Percentiles rank a stretch among this genome's conserved stretches.
Evolutionary conservation across 352 stramenopile genomes (phyloP).

Genomic region (Phytopythium chamaehyphon): DNA sequence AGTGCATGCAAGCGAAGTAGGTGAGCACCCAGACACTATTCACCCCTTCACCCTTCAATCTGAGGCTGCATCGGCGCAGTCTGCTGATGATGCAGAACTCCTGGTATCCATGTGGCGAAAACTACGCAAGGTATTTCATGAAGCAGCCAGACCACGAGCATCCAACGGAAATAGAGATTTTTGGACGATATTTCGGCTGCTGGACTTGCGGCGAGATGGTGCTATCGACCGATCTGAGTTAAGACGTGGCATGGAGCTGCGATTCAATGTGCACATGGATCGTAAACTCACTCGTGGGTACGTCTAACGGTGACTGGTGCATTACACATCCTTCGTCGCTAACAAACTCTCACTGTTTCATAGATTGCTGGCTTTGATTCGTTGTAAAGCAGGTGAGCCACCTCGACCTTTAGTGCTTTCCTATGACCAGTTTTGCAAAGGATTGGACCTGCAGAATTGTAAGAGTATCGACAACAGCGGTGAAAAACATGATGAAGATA

Average conservation of each 20-base stretch:
- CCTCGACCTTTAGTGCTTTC: slow-evolving; percentile 40
- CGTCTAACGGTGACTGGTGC: slow-evolving; percentile 4
- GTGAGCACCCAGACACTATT: no score
- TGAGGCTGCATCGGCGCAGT: no score
- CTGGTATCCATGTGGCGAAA: slow-evolving; percentile 49
- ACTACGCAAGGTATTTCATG: slow-evolving; percentile 31
- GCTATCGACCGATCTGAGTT: slow-evolving; percentile 64
- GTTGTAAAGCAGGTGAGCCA: slow-evolving; percentile 33
- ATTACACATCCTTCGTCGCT: no score
- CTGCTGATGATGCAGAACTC: slow-evolving; percentile 21
- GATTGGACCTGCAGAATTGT: slow-evolving; percentile 37
- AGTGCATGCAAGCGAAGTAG: no score
- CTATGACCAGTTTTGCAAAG: slow-evolving; percentile 42
- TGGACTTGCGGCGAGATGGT: slow-evolving; percentile 46
- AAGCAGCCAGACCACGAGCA: slow-evolving; percentile 11
- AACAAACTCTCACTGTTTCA: not conserved
- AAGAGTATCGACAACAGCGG: not conserved
- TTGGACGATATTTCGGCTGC: slow-evolving; percentile 30
- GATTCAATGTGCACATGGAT: slow-evolving; percentile 51
- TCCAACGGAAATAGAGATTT: slow-evolving; percentile 4
- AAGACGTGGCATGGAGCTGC: slow-evolving; percentile 30
- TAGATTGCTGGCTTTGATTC: slow-evolving; percentile 50
- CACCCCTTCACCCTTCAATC: no score
- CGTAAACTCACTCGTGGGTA: slow-evolving; percentile 61
- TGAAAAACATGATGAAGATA: not conserved